These are phyloP conservation scores for Fagus crenata DNA, from an alignment of 306 rosid species.

Conservation along the genomic window DNA sequence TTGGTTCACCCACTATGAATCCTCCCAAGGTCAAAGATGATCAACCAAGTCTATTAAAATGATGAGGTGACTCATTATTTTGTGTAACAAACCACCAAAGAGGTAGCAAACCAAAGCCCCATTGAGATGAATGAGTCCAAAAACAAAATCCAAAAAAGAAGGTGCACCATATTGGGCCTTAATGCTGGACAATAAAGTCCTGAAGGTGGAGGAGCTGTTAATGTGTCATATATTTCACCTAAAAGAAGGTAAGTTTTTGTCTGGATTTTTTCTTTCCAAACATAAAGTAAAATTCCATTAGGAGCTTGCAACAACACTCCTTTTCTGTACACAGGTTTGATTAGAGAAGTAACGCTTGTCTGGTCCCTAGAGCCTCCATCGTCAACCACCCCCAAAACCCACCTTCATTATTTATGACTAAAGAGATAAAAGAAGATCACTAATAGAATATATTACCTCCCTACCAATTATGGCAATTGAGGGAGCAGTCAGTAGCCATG, in stretches of 20 bases:
- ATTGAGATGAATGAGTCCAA: too few relatives aligned
- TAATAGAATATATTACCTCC: slow-evolving; percentile 59
- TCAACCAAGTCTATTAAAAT: too few relatives aligned
- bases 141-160: too few relatives aligned
- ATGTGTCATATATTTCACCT: too few relatives aligned
- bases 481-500: slow-evolving; percentile 86
- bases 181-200: too few relatives aligned
- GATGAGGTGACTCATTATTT: too few relatives aligned
- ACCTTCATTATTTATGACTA: neutral
- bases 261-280: neutral
- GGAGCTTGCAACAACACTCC: neutral
- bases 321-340: too few relatives aligned
- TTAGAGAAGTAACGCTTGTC: neutral
- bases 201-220: too few relatives aligned
- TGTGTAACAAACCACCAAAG: too few relatives aligned
- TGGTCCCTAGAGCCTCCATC: neutral
- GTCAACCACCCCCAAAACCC: too few relatives aligned
- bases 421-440: neutral
- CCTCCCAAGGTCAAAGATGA: neutral
- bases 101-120: too few relatives aligned
- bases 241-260: neutral
- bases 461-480: slow-evolving; percentile 86
- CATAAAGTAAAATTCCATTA: neutral
- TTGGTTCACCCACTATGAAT: neutral
- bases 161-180: too few relatives aligned